phyloP scores from a whole-genome alignment of 768 basidiomycete genomes.

The Leccinellum albellum region DNA sequence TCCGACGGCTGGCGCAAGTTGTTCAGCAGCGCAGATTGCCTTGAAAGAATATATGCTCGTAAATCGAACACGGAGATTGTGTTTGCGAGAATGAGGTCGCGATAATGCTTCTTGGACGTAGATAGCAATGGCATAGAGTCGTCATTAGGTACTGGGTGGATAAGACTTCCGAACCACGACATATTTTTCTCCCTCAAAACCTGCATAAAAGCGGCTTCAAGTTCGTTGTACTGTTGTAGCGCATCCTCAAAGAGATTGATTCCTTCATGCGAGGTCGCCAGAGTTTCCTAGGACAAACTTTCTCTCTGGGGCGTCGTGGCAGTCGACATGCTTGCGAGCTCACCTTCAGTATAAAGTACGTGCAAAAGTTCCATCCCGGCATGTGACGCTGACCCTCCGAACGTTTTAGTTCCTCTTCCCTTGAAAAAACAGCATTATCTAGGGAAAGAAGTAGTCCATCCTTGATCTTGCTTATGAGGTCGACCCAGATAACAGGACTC shows the following conservation, averaged over 20 bases:
- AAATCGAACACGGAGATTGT: conserved; percentile 93
- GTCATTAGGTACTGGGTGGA: conserved; percentile 64
- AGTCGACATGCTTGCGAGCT: conserved; percentile 12
- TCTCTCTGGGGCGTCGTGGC: not conserved
- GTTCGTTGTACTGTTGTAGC: conserved; percentile 82
- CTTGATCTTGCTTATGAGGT: conserved; percentile 84
- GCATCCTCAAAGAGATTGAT: conserved; percentile 90
- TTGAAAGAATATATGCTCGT: conserved; percentile 82
- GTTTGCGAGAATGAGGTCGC: conserved; percentile 85
- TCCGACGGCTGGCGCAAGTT: conserved; percentile 66
- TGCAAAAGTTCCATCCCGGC: conserved; percentile 99
- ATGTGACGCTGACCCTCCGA: conserved; percentile 87
- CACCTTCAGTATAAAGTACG: conserved; percentile 94
- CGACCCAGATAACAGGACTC: conserved; percentile 82
- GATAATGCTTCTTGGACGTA: conserved; percentile 75
- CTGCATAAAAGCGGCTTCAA: conserved; percentile 79
- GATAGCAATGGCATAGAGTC: conserved; percentile 83
- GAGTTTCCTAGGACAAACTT: conserved; percentile 67
- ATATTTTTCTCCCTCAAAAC: conserved; percentile 75
- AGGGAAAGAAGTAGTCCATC: conserved; percentile 85
- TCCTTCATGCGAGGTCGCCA: conserved; percentile 88
- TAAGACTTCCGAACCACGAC: conserved; percentile 89
- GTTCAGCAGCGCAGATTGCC: conserved; percentile 76
- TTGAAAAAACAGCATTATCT: conserved; percentile 67
- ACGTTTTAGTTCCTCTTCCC: conserved; percentile 88